phyloP scores from a whole-genome alignment of 2,329 filamentous ascomycete genomes.

The Sclerotinia sclerotiorum region DNA sequence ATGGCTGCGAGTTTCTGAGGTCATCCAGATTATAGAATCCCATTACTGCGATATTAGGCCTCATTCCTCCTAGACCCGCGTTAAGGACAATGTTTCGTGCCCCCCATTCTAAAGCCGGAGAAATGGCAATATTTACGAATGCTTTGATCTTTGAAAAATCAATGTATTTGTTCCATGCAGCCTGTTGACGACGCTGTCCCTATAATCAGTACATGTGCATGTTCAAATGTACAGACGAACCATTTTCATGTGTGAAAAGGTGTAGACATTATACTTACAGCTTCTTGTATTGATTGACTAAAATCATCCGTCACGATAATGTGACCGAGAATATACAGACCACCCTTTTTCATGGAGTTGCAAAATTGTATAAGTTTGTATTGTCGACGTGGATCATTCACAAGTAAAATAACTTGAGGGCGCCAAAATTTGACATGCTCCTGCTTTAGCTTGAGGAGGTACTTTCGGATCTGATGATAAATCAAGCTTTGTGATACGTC shows the following conservation, averaged over 20 bases:
- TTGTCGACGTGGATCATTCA: conserved; percentile 79
- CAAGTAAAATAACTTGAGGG: conserved; percentile 79
- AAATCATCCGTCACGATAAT: conserved; percentile 87
- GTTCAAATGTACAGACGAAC: neutral
- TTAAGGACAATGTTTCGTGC: conserved; percentile 78
- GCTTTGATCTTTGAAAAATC: conserved; percentile 85
- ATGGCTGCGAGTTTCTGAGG: conserved; percentile 58
- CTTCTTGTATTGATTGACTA: conserved; percentile 73
- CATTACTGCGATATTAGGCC: conserved; percentile 81
- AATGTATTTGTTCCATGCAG: conserved; percentile 78
- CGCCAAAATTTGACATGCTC: conserved; percentile 95
- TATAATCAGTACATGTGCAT: neutral
- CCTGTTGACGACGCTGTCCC: conserved; percentile 65
- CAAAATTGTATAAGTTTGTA: conserved; percentile 87
- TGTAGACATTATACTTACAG: conserved; percentile 39
- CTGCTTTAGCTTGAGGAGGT: conserved; percentile 75
- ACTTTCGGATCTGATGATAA: conserved; percentile 85
- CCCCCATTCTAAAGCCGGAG: conserved; percentile 81
- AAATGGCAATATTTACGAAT: conserved; percentile 83
- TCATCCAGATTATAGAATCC: conserved; percentile 81
- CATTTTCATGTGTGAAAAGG: neutral
- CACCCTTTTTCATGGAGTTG: conserved; percentile 87
- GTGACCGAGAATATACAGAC: conserved; percentile 78
- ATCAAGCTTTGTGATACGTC: conserved; percentile 88
- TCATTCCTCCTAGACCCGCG: conserved; percentile 81